These are phyloP conservation scores for Chrysosporium queenslandicum DNA, from an alignment of 2,329 filamentous ascomycete genomes.

Conservation along the genomic window DNA sequence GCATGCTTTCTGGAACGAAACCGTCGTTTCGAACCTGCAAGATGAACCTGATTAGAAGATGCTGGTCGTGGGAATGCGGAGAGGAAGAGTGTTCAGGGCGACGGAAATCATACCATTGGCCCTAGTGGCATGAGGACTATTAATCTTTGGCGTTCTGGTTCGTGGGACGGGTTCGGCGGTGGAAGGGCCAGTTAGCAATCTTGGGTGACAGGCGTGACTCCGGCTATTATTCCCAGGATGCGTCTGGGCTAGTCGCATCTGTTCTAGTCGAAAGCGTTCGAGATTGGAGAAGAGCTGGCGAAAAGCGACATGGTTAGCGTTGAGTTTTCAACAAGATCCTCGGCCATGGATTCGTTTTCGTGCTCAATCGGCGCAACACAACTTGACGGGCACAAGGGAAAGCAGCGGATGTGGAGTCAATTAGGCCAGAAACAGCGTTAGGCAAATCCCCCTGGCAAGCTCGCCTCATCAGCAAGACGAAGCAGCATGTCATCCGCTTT, in stretches of 20 bases:
- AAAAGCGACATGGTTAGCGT: neutral
- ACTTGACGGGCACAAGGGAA: neutral
- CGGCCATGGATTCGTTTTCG: neutral
- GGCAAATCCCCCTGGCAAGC: neutral
- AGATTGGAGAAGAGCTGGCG: constrained; percentile 34
- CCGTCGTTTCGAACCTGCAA: constrained; percentile 7
- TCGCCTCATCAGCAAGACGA: neutral
- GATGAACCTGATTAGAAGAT: constrained; percentile 1
- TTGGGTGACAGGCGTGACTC: neutral
- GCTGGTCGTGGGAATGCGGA: neutral
- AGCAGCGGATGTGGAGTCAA: neutral
- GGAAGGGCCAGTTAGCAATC: neutral
- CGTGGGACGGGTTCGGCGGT: neutral
- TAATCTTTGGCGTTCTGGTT: constrained; percentile 4
- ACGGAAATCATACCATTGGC: constrained; percentile 8
- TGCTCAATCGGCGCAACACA: neutral
- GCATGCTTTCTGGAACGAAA: constrained; percentile 1
- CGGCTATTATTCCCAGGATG: constrained; percentile 15
- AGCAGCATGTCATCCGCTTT: neutral
- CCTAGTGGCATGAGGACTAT: neutral
- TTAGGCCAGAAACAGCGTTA: neutral
- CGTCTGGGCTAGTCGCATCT: constrained; percentile 27
- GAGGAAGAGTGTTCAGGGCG: neutral
- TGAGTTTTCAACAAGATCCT: neutral
- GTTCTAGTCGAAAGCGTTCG: constrained; percentile 28